Conservation (phyloP, 179 eudicot genomes). For the Heliamphora ciliata region DNA sequence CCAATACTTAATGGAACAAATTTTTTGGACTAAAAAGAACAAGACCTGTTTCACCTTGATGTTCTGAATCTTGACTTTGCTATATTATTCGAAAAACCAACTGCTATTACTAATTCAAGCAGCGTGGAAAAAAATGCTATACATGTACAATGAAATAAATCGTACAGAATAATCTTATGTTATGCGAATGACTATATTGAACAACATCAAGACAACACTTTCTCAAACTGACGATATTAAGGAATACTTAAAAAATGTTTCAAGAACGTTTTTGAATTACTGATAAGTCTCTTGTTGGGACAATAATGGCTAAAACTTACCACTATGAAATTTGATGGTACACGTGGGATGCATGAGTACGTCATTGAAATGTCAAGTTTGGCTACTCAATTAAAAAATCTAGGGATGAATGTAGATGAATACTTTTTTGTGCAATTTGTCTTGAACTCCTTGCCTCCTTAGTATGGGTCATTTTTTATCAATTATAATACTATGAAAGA, state of each 20-base stretch:
- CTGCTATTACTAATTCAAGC: background rate
- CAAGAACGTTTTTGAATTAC: conserved; percentile 5
- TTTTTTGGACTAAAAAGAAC: background rate
- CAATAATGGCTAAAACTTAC: too few species aligned
- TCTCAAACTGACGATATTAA: conserved; percentile 18
- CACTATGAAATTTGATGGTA: too few species aligned
- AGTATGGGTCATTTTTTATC: conserved; percentile 17
- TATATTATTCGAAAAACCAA: background rate
- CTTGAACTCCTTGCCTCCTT: conserved; percentile 8
- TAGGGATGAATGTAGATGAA: conserved; percentile 24
- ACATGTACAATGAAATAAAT: conserved; percentile 2
- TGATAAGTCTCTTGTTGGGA: background rate
- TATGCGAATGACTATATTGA: conserved; percentile 16
- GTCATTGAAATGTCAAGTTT: conserved; percentile 20
- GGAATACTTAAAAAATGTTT: conserved; percentile 15
- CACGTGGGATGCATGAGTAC: conserved; percentile 17
- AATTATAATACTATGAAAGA: background rate
- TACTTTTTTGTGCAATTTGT: background rate
- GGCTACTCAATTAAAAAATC: conserved; percentile 13
- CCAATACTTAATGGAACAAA: too few species aligned
- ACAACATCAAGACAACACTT: background rate
- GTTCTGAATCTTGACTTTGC: background rate
- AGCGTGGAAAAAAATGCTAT: background rate
- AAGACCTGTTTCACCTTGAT: background rate
- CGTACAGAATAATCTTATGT: conserved; percentile 17